These are phyloP conservation scores for Plasmodium fragile DNA, from an alignment of 169 alveolate genomes.

Conservation along the genomic window DNA sequence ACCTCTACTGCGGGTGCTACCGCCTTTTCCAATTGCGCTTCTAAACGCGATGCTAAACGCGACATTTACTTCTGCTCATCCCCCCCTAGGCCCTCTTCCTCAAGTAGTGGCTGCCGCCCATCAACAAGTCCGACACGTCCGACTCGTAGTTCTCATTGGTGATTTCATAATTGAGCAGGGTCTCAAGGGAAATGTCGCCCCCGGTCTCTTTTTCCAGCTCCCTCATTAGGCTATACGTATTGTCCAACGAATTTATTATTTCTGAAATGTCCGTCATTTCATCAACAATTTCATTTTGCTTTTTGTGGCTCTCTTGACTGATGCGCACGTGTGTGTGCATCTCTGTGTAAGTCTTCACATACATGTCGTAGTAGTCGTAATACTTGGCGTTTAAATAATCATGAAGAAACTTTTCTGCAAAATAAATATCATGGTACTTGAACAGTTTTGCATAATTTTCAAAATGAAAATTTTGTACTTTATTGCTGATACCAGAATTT, in stretches of 20 bases:
- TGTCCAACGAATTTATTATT: conserved; percentile 28
- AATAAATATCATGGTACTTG: conserved; percentile 55
- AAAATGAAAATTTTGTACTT: conserved; percentile 25
- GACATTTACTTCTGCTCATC: background rate
- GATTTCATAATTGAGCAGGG: conserved; percentile 43
- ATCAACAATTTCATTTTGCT: conserved; percentile 54
- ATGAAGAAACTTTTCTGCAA: conserved; percentile 41
- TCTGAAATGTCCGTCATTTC: conserved; percentile 20
- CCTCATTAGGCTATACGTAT: conserved; percentile 37
- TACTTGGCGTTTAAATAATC: conserved; percentile 36
- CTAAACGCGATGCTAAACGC: too few species aligned
- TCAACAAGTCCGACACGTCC: conserved; percentile 42
- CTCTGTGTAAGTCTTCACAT: conserved; percentile 52
- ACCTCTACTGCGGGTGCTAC: background rate
- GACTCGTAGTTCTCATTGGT: conserved; percentile 42
- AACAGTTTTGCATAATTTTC: conserved; percentile 36
- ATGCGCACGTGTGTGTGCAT: conserved; percentile 35
- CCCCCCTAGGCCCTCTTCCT: conserved; percentile 1
- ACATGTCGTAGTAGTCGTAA: conserved; percentile 57
- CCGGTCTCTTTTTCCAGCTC: conserved; percentile 20
- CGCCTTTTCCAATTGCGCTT: too few species aligned
- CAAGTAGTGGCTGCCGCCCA: conserved; percentile 48
- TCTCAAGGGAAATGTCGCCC: conserved; percentile 17
- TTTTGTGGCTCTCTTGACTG: background rate
- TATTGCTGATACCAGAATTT: conserved; percentile 27